Percentiles rank a stretch among this genome's conserved stretches.
Evolutionary conservation across 73 alveolate genomes (phyloP).

Genomic region (Symbiodinium natans): DNA sequence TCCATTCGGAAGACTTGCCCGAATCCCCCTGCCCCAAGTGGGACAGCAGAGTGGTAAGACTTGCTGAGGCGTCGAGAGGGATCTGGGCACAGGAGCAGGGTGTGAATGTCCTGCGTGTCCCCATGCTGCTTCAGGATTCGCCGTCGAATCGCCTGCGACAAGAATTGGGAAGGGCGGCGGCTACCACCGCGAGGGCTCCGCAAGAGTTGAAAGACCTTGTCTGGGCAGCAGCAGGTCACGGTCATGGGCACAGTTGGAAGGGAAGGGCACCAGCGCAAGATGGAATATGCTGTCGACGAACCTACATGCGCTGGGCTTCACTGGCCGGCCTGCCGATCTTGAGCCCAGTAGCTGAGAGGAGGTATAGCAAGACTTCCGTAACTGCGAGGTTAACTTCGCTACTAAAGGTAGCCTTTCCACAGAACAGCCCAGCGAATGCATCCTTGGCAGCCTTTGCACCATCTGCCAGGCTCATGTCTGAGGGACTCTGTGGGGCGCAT

Average conservation of each 20-base stretch:
- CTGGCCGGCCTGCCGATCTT: neutral
- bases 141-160: conserved; percentile 27
- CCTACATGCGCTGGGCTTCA: neutral
- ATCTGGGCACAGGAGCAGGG: conserved; percentile 73
- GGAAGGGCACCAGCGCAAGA: neutral
- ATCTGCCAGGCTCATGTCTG: too few species aligned
- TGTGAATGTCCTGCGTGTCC: conserved; percentile 57
- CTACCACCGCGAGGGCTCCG: conserved; percentile 44
- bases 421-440: too few species aligned
- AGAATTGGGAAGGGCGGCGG: conserved; percentile 51
- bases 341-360: neutral
- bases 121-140: conserved; percentile 48
- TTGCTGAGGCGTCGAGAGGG: conserved; percentile 58
- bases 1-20: conserved; percentile 84
- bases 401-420: too few species aligned
- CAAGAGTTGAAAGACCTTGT: conserved; percentile 18
- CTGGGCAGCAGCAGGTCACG: neutral
- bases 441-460: too few species aligned
- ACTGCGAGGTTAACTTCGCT: too few species aligned
- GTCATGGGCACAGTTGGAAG: neutral
- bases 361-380: too few species aligned
- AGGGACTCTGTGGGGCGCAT: too few species aligned
- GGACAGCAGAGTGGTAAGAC: conserved; percentile 30
- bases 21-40: conserved; percentile 63
- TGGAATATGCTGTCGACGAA: neutral